phyloP scores from a whole-genome alignment of 805 yeast genomes.

The Zygoascus flipseniorum region DNA sequence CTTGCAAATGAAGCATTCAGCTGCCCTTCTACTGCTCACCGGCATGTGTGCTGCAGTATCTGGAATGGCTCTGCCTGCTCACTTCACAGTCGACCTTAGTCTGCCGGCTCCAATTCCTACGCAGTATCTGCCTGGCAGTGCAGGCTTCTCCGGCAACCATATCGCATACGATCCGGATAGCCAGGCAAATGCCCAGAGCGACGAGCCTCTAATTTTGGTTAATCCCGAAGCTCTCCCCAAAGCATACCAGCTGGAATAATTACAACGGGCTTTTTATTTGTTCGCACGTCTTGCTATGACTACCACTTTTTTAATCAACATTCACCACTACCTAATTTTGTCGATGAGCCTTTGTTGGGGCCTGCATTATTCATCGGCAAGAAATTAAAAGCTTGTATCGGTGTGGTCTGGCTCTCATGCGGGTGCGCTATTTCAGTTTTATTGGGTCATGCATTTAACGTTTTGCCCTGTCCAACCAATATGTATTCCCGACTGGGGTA shows the following conservation, averaged over 20 bases:
- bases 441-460: too few species aligned
- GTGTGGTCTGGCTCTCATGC: too few species aligned
- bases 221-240: neutral
- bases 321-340: too few species aligned
- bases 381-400: too few species aligned
- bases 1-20: too few species aligned
- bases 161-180: neutral
- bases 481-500: too few species aligned
- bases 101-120: neutral
- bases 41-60: neutral
- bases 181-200: neutral
- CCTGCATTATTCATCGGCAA: too few species aligned
- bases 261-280: neutral
- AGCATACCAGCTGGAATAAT: neutral
- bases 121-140: neutral
- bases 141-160: neutral
- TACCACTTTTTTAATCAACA: too few species aligned
- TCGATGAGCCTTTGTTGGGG: too few species aligned
- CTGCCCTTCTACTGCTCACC: too few species aligned
- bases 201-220: neutral
- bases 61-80: neutral
- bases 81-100: neutral
- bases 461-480: too few species aligned
- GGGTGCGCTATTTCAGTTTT: too few species aligned
- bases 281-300: neutral